Percentiles rank a stretch among this genome's conserved stretches.
Evolutionary conservation across 176 grass and related monocot species (phyloP).

Genomic region (Leersia perrieri): DNA sequence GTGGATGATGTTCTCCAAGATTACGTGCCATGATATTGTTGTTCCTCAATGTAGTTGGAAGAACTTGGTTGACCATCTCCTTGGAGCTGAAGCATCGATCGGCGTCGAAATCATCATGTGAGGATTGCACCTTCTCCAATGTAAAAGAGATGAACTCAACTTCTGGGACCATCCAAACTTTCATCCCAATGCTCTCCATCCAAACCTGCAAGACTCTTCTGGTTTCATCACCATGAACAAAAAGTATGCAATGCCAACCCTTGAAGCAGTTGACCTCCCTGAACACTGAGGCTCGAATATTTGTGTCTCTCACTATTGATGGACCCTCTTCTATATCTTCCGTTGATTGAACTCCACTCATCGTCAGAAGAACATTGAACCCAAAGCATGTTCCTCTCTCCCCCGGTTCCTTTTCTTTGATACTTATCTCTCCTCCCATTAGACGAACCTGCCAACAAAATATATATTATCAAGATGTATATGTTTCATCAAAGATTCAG

Average conservation of each 20-base stretch:
- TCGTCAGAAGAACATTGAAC: conserved; percentile 73
- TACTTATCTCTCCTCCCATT: conserved; percentile 87
- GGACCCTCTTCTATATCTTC: conserved; percentile 33
- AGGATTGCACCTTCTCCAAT: conserved; percentile 39
- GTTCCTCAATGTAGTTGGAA: conserved; percentile 26
- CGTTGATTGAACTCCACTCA: background rate
- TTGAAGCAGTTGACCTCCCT: conserved; percentile 44
- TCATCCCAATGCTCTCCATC: conserved; percentile 66
- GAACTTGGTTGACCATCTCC: conserved; percentile 44
- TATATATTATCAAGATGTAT: background rate
- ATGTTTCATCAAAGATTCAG: background rate
- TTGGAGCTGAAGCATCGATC: conserved; percentile 41
- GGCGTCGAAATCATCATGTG: background rate
- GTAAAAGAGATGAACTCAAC: conserved; percentile 35
- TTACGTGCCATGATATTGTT: background rate
- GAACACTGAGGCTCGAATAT: conserved; percentile 2
- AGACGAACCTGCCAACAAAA: conserved; percentile 55
- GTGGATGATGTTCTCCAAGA: conserved; percentile 7
- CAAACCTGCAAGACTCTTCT: conserved; percentile 58
- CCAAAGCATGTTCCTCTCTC: conserved; percentile 70
- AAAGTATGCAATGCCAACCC: conserved; percentile 55
- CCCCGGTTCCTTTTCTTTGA: conserved; percentile 57
- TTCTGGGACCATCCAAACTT: conserved; percentile 46
- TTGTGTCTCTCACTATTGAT: background rate
- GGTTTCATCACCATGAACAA: conserved; percentile 59